Percentiles rank a stretch among this genome's conserved stretches.
Evolutionary conservation across 75 land plant genomes (phyloP).

Genomic region (Cryptomeria japonica): DNA sequence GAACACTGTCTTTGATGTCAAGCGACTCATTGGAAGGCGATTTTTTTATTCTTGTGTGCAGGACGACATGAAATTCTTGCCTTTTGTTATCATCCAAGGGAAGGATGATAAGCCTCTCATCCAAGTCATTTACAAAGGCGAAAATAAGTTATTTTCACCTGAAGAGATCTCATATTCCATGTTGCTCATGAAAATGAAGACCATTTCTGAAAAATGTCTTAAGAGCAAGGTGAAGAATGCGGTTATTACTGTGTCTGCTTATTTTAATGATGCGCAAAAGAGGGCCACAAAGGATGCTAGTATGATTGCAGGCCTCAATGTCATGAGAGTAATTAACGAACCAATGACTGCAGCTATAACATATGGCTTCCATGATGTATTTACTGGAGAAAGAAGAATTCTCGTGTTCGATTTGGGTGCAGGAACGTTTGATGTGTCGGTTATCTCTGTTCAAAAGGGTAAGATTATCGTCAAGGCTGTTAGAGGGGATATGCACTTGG

Average conservation of each 20-base stretch:
- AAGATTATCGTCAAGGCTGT: conserved; percentile 21
- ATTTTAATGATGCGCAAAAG: conserved; percentile 10
- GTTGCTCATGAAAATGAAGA: conserved; percentile 15
- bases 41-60: conserved; percentile 19
- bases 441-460: conserved; percentile 38
- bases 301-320: conserved; percentile 18
- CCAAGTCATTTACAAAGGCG: conserved; percentile 9
- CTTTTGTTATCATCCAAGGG: conserved; percentile 16
- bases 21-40: conserved; percentile 23
- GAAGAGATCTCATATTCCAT: conserved; percentile 37
- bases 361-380: not conserved
- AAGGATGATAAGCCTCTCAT: conserved; percentile 21
- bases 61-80: conserved; percentile 20
- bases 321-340: conserved; percentile 26
- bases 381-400: not conserved
- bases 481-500: conserved; percentile 22
- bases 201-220: conserved; percentile 20
- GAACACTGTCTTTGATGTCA: not conserved
- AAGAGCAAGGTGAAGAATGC: conserved; percentile 16
- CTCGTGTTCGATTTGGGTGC: conserved; percentile 25
- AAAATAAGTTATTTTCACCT: conserved; percentile 13
- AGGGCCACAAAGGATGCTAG: conserved; percentile 20
- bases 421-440: conserved; percentile 31
- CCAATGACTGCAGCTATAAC: not conserved
- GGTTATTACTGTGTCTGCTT: conserved; percentile 28